Percentiles rank a stretch among this genome's conserved stretches.
phyloP scores from a whole-genome alignment of 345 rosid genomes.

The Pistacia atlantica region DNA sequence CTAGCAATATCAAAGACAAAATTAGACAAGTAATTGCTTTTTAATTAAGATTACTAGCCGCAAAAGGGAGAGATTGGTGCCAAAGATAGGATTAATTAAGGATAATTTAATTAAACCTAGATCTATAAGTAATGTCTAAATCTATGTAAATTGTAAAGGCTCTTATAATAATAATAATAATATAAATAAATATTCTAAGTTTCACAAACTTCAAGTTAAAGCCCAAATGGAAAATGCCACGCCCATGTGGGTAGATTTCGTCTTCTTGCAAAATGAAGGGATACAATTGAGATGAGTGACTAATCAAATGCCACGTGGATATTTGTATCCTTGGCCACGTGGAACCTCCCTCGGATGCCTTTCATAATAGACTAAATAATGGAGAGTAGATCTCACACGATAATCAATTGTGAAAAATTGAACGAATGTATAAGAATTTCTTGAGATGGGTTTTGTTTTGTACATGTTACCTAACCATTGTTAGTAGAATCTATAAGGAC shows the following conservation, averaged over 20 bases:
- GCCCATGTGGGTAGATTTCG: conserved; percentile 33
- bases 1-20: not conserved
- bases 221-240: conserved; percentile 2
- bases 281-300: not conserved
- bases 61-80: not conserved
- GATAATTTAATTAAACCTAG: not conserved
- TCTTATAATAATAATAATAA: not conserved
- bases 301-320: conserved; percentile 17
- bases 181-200: conserved; percentile 18
- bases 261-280: conserved; percentile 16
- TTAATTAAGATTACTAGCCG: conserved; percentile 15
- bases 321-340: conserved; percentile 8
- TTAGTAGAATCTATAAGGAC: too few species aligned
- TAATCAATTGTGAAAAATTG: not conserved
- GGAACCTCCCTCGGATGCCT: conserved; percentile 25
- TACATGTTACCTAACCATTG: too few species aligned
- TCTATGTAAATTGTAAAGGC: not conserved
- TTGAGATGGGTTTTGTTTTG: not conserved
- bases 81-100: not conserved
- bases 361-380: conserved; percentile 14
- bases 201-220: conserved; percentile 13
- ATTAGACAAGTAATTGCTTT: not conserved
- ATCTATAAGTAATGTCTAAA: not conserved
- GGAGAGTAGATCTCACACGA: not conserved
- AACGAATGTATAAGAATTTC: not conserved